Percentiles rank a stretch among this genome's conserved stretches.
phyloP scores from a whole-genome alignment of 352 stramenopile genomes.

The Phytophthora europaea region DNA sequence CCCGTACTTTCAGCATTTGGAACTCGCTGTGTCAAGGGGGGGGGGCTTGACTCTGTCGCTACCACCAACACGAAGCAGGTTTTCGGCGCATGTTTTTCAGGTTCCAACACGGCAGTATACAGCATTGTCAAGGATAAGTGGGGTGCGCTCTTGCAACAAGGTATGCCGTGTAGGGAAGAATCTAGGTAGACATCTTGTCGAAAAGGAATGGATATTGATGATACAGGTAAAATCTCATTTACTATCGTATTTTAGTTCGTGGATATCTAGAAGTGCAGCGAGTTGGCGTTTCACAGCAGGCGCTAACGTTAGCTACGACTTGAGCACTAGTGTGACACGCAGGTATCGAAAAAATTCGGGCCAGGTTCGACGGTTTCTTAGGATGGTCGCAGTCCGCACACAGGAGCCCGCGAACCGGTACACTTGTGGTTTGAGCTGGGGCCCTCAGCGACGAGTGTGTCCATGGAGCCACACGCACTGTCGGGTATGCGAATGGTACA shows the following conservation, averaged over 20 bases:
- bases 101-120: not conserved
- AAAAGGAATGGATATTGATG: no score
- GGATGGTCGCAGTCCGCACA: no score
- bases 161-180: no score
- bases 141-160: no score
- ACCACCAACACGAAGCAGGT: not conserved
- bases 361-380: not conserved
- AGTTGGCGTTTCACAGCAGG: not conserved
- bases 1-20: not conserved
- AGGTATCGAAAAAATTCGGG: not conserved
- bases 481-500: no score
- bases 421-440: no score
- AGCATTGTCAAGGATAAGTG: not conserved
- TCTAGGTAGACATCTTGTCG: no score
- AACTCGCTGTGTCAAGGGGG: not conserved
- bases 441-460: no score
- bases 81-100: not conserved
- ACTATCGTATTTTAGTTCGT: not conserved
- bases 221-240: no score
- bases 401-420: no score
- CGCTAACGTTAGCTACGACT: not conserved
- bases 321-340: not conserved
- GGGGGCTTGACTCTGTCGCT: not conserved
- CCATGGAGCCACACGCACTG: no score
- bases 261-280: not conserved